Conservation (phyloP, 164 flowering plant species). For the Vitis rupestris region DNA sequence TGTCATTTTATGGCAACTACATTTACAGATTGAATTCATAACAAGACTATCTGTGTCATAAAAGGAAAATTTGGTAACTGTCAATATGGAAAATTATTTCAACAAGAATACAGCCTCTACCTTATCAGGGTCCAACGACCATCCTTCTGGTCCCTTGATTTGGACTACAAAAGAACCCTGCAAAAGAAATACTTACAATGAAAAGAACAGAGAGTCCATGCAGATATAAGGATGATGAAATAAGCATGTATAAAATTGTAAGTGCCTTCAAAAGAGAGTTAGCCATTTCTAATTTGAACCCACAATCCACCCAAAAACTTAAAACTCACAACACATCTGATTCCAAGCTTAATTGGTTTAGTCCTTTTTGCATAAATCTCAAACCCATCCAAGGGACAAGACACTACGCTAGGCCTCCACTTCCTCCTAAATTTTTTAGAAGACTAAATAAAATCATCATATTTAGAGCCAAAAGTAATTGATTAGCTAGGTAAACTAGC, state of each 20-base stretch:
- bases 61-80: background rate
- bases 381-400: too few relatives aligned
- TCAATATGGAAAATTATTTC: background rate
- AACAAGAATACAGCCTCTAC: conserved; percentile 21
- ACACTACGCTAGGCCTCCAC: too few relatives aligned
- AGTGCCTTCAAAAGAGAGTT: background rate
- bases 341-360: too few relatives aligned
- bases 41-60: too few relatives aligned
- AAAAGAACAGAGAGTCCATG: background rate
- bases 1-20: conserved; percentile 3
- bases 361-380: too few relatives aligned
- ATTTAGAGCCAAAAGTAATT: too few relatives aligned
- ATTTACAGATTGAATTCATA: background rate
- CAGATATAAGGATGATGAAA: background rate
- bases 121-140: conserved; percentile 95
- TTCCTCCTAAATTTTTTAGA: too few relatives aligned
- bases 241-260: background rate
- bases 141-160: conserved; percentile 91
- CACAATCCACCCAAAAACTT: background rate
- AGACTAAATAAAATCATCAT: too few relatives aligned
- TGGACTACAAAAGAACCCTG: conserved; percentile 88
- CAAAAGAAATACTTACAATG: conserved; percentile 4
- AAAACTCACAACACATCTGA: too few relatives aligned
- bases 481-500: too few relatives aligned
- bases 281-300: background rate